Percentiles rank a stretch among this genome's conserved stretches.
Evolutionary conservation across 179 eudicot species (phyloP).

Genomic region (Gypsophila paniculata): DNA sequence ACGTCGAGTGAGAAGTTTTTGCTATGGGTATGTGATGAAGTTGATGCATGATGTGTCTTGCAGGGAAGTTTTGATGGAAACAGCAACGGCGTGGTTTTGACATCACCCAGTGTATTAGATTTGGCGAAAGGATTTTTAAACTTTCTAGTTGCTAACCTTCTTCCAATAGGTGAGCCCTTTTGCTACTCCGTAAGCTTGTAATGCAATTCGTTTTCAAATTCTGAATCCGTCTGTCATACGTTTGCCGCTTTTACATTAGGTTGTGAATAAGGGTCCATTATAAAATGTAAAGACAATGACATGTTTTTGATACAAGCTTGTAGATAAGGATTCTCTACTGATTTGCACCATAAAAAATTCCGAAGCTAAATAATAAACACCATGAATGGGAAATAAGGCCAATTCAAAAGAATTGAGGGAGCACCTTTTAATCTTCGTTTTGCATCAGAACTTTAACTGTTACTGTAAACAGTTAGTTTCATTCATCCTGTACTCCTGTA

Average conservation of each 20-base stretch:
- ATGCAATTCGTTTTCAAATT: not conserved
- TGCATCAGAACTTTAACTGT: not conserved
- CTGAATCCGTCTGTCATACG: not conserved
- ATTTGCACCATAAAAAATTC: no score
- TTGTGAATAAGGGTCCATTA: no score
- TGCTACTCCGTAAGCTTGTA: not conserved
- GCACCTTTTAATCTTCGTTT: not conserved
- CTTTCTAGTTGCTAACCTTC: slow-evolving; percentile 25
- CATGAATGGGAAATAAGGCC: no score
- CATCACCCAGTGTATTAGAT: slow-evolving; percentile 13
- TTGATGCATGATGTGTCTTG: slow-evolving; percentile 13
- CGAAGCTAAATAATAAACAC: no score
- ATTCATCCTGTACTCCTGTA: not conserved
- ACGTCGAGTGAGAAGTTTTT: not conserved
- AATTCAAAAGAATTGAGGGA: no score
- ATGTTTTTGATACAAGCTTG: no score
- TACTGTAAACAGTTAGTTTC: not conserved
- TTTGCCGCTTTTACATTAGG: not conserved
- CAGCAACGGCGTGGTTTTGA: slow-evolving; percentile 8
- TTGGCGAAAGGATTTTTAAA: slow-evolving; percentile 27
- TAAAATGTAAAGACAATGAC: no score
- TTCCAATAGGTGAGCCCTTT: slow-evolving; percentile 27
- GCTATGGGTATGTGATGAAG: not conserved
- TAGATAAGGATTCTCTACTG: no score
- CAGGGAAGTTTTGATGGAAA: slow-evolving; percentile 29